These are phyloP conservation scores for Gossypium anomalum DNA, from an alignment of 345 rosid species.

Conservation along the genomic window DNA sequence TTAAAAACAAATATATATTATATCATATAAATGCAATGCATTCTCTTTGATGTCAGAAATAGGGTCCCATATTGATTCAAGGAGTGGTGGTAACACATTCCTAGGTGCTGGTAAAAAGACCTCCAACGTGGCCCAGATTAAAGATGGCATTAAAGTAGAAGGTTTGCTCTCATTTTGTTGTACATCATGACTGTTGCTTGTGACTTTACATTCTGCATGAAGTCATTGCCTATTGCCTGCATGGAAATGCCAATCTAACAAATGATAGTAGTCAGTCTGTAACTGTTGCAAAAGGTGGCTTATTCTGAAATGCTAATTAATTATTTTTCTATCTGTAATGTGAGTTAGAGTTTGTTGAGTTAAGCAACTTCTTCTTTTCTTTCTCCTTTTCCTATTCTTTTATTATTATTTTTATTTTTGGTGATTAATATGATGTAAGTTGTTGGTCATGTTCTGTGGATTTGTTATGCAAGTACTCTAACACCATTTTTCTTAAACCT, in stretches of 20 bases:
- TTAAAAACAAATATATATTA: neutral
- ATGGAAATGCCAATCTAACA: neutral
- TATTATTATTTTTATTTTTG: neutral
- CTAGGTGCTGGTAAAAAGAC: slow-evolving; percentile 43
- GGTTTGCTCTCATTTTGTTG: slow-evolving; percentile 43
- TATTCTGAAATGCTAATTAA: slow-evolving; percentile 3
- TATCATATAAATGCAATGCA: neutral
- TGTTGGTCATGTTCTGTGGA: neutral
- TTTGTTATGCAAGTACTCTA: neutral
- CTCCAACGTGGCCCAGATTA: slow-evolving; percentile 39
- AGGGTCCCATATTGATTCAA: slow-evolving; percentile 29
- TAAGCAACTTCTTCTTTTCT: no score
- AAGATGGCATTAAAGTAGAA: slow-evolving; percentile 60
- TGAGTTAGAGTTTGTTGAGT: neutral
- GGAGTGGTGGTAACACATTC: slow-evolving; percentile 27
- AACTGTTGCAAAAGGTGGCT: neutral
- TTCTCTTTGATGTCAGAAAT: slow-evolving; percentile 22
- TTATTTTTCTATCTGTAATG: neutral
- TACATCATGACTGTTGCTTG: neutral
- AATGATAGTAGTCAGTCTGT: neutral
- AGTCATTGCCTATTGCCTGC: neutral
- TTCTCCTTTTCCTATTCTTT: neutral
- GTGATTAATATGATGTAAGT: neutral
- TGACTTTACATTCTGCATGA: neutral
- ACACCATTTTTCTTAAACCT: neutral